Conservation (phyloP, 192 early-diverging fungal species). For the Chytriomyces sp. region DNA sequence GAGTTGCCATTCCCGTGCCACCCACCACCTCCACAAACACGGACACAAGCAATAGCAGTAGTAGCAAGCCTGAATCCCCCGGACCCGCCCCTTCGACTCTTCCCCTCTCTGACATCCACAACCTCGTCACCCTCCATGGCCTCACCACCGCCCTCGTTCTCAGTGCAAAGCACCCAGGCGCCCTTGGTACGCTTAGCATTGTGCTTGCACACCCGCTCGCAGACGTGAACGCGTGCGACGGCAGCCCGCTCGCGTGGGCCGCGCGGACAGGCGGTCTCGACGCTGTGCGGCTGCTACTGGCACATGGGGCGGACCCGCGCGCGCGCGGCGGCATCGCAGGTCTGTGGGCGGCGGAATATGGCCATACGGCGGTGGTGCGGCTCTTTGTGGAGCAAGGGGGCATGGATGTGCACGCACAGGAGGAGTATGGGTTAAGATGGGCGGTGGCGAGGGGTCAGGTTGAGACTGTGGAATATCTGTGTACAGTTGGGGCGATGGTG, state of each 20-base stretch:
- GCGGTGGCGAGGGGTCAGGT: slow-evolving; percentile 22
- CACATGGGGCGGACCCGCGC: slow-evolving; percentile 5
- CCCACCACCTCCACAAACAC: not conserved
- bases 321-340: slow-evolving; percentile 1
- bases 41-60: not conserved
- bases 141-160: slow-evolving; percentile 18
- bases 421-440: slow-evolving; percentile 29
- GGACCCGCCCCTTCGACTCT: no score
- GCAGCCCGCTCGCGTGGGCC: slow-evolving; percentile 15
- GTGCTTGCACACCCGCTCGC: slow-evolving; percentile 10
- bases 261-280: slow-evolving; percentile 7
- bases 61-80: not conserved
- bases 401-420: slow-evolving; percentile 28
- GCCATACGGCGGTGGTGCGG: slow-evolving; percentile 12
- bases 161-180: slow-evolving; percentile 9
- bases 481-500: slow-evolving; percentile 13
- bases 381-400: not conserved
- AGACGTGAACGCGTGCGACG: slow-evolving; percentile 18
- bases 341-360: slow-evolving; percentile 21
- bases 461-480: slow-evolving; percentile 22
- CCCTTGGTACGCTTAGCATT: not conserved
- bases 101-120: not conserved
- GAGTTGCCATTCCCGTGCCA: not conserved
- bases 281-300: slow-evolving; percentile 10
- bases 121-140: slow-evolving; percentile 11